These are phyloP conservation scores for Cystobasidiaceae sp. DNA, from an alignment of 1,284 basidiomycete genomes.

Conservation along the genomic window DNA sequence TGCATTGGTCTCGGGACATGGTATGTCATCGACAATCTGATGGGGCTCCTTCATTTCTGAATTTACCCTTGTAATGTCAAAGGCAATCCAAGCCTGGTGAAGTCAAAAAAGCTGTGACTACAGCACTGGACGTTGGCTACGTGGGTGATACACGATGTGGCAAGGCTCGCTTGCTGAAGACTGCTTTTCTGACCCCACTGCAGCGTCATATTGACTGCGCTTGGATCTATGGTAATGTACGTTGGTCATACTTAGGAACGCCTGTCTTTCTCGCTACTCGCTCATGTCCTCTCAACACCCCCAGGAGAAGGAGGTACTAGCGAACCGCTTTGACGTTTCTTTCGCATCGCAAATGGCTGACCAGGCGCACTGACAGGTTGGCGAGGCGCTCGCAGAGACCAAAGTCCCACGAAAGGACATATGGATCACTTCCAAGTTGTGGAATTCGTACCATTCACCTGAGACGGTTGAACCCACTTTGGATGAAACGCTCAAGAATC, in stretches of 20 bases:
- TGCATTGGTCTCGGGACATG: constrained; percentile 39
- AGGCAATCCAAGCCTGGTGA: constrained; percentile 37
- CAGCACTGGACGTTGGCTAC: constrained; percentile 35
- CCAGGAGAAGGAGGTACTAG: constrained; percentile 17
- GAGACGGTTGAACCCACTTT: constrained; percentile 61
- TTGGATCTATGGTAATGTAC: constrained; percentile 67
- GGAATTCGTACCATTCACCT: constrained; percentile 57
- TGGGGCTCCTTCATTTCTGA: neutral
- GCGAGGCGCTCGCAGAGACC: constrained; percentile 64
- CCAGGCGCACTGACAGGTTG: constrained; percentile 60
- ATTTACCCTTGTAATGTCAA: neutral
- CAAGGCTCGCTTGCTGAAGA: neutral
- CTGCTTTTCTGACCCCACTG: neutral
- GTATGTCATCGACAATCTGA: neutral
- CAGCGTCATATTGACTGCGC: constrained; percentile 30
- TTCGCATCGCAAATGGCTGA: neutral
- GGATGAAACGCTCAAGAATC: constrained; percentile 63
- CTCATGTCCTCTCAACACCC: neutral
- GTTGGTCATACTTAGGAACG: constrained; percentile 37
- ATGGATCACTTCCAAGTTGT: constrained; percentile 66
- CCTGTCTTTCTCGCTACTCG: neutral
- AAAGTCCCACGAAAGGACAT: constrained; percentile 60
- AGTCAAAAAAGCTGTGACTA: constrained; percentile 35
- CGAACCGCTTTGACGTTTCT: too few species aligned
- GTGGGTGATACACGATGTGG: constrained; percentile 25